Conservation (phyloP, 306 rosid species). For the Abrus pulchellus region DNA sequence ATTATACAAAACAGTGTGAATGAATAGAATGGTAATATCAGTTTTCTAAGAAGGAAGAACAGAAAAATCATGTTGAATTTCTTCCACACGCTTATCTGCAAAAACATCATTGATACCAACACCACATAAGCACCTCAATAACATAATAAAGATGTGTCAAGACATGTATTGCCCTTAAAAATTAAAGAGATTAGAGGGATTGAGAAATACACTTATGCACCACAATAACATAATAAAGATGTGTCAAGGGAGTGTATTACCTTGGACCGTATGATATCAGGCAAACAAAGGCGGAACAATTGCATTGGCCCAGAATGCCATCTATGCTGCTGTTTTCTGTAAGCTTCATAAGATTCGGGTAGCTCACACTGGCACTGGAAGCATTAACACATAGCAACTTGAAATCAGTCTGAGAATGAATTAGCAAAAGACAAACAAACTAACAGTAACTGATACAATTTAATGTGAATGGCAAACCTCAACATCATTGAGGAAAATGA, state of each 20-base stretch:
- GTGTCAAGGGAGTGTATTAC: constrained; percentile 16
- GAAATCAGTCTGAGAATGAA: constrained; percentile 41
- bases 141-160: constrained; percentile 43
- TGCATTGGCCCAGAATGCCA: constrained; percentile 99
- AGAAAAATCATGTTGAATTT: constrained; percentile 96
- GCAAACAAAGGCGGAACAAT: constrained; percentile 94
- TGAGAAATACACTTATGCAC: constrained; percentile 37
- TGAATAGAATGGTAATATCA: constrained; percentile 91
- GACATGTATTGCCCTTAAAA: neutral
- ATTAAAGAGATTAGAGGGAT: constrained; percentile 4
- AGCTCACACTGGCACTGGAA: constrained; percentile 96
- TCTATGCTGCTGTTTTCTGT: constrained; percentile 92
- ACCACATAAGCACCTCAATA: constrained; percentile 45
- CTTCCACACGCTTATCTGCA: constrained; percentile 93
- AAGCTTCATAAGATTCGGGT: constrained; percentile 97
- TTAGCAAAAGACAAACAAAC: neutral
- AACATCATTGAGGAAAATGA: constrained; percentile 92
- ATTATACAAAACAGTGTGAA: constrained; percentile 95
- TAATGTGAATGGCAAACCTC: constrained; percentile 62
- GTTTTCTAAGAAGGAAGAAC: constrained; percentile 87
- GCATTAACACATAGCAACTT: constrained; percentile 23
- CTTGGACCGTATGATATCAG: constrained; percentile 74
- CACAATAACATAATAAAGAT: no score
- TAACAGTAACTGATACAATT: neutral
- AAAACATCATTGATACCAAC: constrained; percentile 31